phyloP scores from a whole-genome alignment of 352 stramenopile species.

The Phytophthora pseudosyringae region DNA sequence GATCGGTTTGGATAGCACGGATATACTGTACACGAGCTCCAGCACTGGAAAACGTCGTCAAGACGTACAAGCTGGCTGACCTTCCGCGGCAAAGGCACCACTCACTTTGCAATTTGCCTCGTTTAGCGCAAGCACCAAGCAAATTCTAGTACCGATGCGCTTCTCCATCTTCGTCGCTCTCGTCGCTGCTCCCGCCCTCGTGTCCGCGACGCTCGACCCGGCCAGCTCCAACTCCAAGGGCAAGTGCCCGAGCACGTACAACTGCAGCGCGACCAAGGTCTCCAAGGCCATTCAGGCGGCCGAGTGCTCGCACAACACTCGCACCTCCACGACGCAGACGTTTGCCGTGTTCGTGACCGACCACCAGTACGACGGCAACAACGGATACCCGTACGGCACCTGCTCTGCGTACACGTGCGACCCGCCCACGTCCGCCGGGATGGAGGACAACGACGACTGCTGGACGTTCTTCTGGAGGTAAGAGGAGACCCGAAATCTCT shows the following conservation, averaged over 20 bases:
- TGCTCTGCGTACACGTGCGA: conserved; percentile 42
- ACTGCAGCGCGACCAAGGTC: conserved; percentile 23
- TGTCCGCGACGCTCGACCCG: conserved; percentile 33
- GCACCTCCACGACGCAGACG: conserved; percentile 32
- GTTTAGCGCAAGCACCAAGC: conserved; percentile 22
- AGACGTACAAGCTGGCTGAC: not conserved
- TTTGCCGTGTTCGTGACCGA: conserved; percentile 41
- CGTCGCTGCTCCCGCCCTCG: conserved; percentile 23
- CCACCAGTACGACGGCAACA: conserved; percentile 40
- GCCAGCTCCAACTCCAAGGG: conserved; percentile 29
- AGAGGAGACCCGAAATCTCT: not conserved
- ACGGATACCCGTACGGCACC: conserved; percentile 40
- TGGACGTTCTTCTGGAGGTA: conserved; percentile 49
- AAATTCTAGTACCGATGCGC: conserved; percentile 15
- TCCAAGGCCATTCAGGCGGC: conserved; percentile 40
- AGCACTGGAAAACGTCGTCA: conserved; percentile 16
- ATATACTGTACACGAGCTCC: not conserved
- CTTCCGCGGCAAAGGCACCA: not conserved
- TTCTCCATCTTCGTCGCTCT: conserved; percentile 22
- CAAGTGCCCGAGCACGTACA: conserved; percentile 26
- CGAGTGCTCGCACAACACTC: conserved; percentile 48
- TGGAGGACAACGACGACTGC: conserved; percentile 30
- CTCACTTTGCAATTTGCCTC: conserved; percentile 22
- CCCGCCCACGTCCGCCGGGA: conserved; percentile 1
- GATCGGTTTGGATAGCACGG: conserved; percentile 7